Percentiles rank a stretch among this genome's conserved stretches.
Evolutionary conservation across 2,329 filamentous ascomycete species (phyloP).

Genomic region (Beauveria medogensis): DNA sequence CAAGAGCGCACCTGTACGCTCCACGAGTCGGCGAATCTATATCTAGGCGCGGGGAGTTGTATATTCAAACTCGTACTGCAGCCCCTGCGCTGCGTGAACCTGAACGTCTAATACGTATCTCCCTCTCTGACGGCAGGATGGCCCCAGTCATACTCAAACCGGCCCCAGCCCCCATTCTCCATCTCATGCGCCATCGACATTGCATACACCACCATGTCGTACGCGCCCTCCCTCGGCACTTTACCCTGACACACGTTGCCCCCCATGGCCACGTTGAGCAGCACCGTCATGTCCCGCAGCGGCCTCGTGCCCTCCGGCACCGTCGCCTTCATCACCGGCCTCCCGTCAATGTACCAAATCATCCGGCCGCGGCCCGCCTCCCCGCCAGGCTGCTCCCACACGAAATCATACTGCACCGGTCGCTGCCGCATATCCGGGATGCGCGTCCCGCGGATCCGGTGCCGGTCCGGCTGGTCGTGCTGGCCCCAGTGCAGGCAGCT

Average conservation of each 20-base stretch:
- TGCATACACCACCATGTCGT: constrained; percentile 48
- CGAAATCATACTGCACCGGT: constrained; percentile 46
- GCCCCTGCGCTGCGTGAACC: background rate
- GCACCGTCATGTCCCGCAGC: constrained; percentile 46
- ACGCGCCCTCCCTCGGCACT: constrained; percentile 42
- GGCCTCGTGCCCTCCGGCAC: constrained; percentile 45
- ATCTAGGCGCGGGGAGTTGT: background rate
- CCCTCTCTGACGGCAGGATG: constrained; percentile 18
- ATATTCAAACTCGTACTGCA: background rate
- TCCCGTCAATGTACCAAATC: constrained; percentile 52
- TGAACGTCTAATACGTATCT: constrained; percentile 23
- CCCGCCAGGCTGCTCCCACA: constrained; percentile 42
- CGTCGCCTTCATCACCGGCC: constrained; percentile 46
- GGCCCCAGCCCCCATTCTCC: constrained; percentile 42
- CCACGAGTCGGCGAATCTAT: background rate
- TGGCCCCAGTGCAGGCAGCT: constrained; percentile 53
- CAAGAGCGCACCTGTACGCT: background rate
- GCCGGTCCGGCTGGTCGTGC: constrained; percentile 47
- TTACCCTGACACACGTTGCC: constrained; percentile 49
- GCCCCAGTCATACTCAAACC: constrained; percentile 45
- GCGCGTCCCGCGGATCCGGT: constrained; percentile 44
- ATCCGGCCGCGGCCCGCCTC: constrained; percentile 36
- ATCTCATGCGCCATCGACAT: constrained; percentile 45
- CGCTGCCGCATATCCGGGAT: constrained; percentile 39
- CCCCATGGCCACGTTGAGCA: constrained; percentile 56